These are phyloP conservation scores for Lecanicillium sp. DNA, from an alignment of 2,329 filamentous ascomycete genomes.

Conservation along the genomic window DNA sequence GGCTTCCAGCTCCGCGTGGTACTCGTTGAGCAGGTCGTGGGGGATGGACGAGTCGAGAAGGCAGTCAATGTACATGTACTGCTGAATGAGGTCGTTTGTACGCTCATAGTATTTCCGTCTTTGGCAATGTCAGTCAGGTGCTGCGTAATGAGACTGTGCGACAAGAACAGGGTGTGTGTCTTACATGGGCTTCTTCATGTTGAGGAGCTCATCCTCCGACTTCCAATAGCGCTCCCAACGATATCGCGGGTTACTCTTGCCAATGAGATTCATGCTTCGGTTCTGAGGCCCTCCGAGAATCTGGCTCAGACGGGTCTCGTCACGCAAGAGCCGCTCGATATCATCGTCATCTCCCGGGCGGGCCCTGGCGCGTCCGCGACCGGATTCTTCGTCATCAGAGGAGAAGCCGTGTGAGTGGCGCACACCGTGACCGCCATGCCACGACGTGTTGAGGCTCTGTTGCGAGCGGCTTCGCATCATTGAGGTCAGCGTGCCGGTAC, in stretches of 20 bases:
- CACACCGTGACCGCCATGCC: background rate
- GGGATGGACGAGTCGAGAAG: conserved; percentile 88
- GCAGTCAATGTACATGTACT: conserved; percentile 89
- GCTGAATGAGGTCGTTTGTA: conserved; percentile 80
- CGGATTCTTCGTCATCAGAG: conserved; percentile 13
- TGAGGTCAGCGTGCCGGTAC: conserved; percentile 28
- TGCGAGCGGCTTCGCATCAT: conserved; percentile 30
- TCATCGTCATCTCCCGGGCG: conserved; percentile 32
- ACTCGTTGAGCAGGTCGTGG: conserved; percentile 86
- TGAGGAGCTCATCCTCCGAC: conserved; percentile 62
- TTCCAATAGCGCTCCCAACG: conserved; percentile 85
- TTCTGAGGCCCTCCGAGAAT: conserved; percentile 63
- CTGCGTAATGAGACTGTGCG: background rate
- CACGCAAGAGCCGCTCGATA: conserved; percentile 35
- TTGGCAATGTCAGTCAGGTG: conserved; percentile 4
- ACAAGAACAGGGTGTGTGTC: conserved; percentile 9
- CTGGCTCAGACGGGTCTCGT: conserved; percentile 52
- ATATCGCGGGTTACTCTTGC: conserved; percentile 79
- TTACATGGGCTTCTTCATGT: conserved; percentile 64
- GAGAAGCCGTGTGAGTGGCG: conserved; percentile 5
- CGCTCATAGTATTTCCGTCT: conserved; percentile 81
- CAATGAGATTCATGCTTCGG: conserved; percentile 79
- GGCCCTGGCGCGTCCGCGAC: conserved; percentile 10
- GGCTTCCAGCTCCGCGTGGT: conserved; percentile 54
- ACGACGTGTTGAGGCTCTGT: conserved; percentile 23